Conservation (phyloP, 768 basidiomycete species). For the Leccinum boreale region DNA sequence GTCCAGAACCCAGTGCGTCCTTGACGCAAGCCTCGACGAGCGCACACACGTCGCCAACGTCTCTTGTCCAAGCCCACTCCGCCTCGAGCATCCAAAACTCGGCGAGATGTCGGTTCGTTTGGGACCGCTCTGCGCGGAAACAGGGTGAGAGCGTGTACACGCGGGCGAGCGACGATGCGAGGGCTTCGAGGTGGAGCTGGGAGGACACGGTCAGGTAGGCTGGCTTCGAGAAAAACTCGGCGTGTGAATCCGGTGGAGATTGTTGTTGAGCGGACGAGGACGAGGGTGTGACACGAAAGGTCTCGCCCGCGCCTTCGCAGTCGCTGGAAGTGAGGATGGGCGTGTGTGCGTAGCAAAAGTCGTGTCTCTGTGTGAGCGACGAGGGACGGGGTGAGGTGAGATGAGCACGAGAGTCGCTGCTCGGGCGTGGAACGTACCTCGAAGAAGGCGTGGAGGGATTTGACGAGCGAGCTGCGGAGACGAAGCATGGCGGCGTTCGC, state of each 20-base stretch:
- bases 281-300: conserved; percentile 65
- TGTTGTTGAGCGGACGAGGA: conserved; percentile 7
- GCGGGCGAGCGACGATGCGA: conserved; percentile 72
- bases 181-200: conserved; percentile 91
- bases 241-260: conserved; percentile 3
- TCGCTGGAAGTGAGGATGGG: conserved; percentile 90
- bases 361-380: conserved; percentile 51
- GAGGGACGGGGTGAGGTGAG: conserved; percentile 1
- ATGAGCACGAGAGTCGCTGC: background rate
- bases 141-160: conserved; percentile 92
- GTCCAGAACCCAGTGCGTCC: conserved; percentile 33
- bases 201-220: conserved; percentile 93
- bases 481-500: conserved; percentile 72
- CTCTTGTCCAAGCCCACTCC: conserved; percentile 68
- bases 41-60: conserved; percentile 48
- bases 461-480: conserved; percentile 56
- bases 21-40: conserved; percentile 56
- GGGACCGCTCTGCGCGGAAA: conserved; percentile 89
- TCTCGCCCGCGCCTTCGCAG: conserved; percentile 95
- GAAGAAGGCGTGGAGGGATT: conserved; percentile 64
- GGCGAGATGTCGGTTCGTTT: conserved; percentile 87
- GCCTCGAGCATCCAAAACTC: conserved; percentile 99
- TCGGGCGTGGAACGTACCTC: conserved; percentile 47
- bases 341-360: conserved; percentile 75
- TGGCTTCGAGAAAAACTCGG: conserved; percentile 71